These are phyloP conservation scores for Cornus controversa DNA, from an alignment of 148 eudicot species.

Conservation along the genomic window DNA sequence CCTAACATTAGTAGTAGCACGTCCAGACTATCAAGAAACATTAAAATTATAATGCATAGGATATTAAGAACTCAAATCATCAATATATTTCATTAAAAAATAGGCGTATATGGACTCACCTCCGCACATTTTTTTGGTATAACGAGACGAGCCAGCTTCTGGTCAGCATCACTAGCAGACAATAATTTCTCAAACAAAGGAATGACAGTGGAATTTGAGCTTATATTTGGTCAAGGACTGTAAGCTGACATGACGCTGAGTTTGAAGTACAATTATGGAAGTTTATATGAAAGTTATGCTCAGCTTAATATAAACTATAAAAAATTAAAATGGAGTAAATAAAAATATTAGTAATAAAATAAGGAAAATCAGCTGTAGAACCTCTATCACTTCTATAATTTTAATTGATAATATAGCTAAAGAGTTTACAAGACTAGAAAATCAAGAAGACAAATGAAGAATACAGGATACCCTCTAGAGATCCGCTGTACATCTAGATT, in stretches of 20 bases:
- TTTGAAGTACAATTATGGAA: background rate
- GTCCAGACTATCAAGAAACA: background rate
- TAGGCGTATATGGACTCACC: constrained; percentile 19
- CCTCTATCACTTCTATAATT: background rate
- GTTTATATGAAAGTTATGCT: background rate
- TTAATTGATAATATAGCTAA: background rate
- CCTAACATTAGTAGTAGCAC: background rate
- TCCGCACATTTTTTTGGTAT: constrained; percentile 39
- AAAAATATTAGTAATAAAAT: too few species aligned
- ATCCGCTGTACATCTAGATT: constrained; percentile 24
- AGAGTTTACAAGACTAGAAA: background rate
- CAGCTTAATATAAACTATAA: background rate
- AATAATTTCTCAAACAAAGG: constrained; percentile 44
- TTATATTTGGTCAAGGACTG: constrained; percentile 30
- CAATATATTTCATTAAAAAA: background rate
- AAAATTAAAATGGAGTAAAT: background rate
- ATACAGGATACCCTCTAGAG: constrained; percentile 31
- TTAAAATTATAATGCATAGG: background rate
- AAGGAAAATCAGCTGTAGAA: background rate
- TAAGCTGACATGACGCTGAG: background rate
- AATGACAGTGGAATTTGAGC: constrained; percentile 21
- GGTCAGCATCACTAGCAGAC: constrained; percentile 36
- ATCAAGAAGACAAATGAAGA: background rate
- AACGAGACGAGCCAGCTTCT: constrained; percentile 27
- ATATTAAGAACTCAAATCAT: background rate